Conservation (phyloP, 108 stramenopile genomes). For the Epithemia pelagica region DNA sequence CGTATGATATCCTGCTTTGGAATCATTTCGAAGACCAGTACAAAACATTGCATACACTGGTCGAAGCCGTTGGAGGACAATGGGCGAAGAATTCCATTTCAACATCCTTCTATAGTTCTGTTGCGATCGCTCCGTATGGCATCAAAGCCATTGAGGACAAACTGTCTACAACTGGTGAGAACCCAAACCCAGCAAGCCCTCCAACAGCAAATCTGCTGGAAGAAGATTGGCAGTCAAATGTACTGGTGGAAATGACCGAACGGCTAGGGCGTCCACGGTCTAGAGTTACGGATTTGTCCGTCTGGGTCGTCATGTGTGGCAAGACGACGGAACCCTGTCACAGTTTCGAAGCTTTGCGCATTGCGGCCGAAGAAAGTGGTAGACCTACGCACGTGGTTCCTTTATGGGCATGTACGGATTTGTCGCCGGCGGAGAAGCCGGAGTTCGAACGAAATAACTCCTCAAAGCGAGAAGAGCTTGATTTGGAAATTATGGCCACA, state of each 20-base stretch:
- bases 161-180: constrained; percentile 2
- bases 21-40: constrained; percentile 34
- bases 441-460: neutral
- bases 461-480: neutral
- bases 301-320: constrained; percentile 20
- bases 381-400: neutral
- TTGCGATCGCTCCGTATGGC: constrained; percentile 74
- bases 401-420: neutral
- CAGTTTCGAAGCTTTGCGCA: constrained; percentile 2
- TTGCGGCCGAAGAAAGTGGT: neutral
- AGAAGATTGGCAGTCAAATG: neutral
- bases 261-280: neutral
- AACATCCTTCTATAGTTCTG: constrained; percentile 43
- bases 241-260: neutral
- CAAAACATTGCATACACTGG: constrained; percentile 24
- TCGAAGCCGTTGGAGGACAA: constrained; percentile 21
- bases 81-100: constrained; percentile 10
- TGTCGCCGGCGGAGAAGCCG: neutral
- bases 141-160: constrained; percentile 3
- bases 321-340: neutral
- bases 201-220: neutral
- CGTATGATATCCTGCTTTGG: constrained; percentile 56
- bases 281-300: neutral
- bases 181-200: constrained; percentile 41
- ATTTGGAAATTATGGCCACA: constrained; percentile 6